Evolutionary conservation across 768 basidiomycete species (phyloP).

Genomic region (Cystobasidium onofrii): DNA sequence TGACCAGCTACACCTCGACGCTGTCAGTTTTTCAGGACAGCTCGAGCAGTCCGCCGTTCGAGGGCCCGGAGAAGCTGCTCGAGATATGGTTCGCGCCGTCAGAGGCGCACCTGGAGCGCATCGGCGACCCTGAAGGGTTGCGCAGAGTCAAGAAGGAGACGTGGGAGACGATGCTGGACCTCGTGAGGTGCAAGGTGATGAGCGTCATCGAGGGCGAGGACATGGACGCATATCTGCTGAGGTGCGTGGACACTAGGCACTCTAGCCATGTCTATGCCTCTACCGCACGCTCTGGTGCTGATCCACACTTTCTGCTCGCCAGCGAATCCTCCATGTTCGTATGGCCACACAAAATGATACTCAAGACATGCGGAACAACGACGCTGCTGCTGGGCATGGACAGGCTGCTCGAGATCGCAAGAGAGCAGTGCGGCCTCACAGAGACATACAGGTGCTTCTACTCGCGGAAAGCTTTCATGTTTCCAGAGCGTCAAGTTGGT

Average conservation of each 20-base stretch:
- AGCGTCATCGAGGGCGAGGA: slow-evolving; percentile 80
- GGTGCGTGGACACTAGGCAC: too few species aligned
- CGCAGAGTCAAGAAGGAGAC: slow-evolving; percentile 62
- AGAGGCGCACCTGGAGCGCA: slow-evolving; percentile 48
- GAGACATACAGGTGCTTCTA: slow-evolving; percentile 75
- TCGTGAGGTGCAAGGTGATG: slow-evolving; percentile 92
- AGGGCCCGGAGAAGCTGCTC: slow-evolving; percentile 51
- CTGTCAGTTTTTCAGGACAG: slow-evolving; percentile 16
- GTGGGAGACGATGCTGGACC: slow-evolving; percentile 96
- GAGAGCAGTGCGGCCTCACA: slow-evolving; percentile 47
- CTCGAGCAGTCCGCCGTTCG: slow-evolving; percentile 15
- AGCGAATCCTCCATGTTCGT: slow-evolving; percentile 98
- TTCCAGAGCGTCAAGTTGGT: slow-evolving; percentile 86
- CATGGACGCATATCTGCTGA: slow-evolving; percentile 88
- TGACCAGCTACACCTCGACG: background rate
- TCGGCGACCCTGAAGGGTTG: slow-evolving; percentile 57
- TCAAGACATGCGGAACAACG: slow-evolving; percentile 98
- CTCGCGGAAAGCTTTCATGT: slow-evolving; percentile 98
- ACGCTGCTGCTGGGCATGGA: slow-evolving; percentile 92
- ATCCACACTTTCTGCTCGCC: slow-evolving; percentile 12
- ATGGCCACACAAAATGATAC: slow-evolving; percentile 85
- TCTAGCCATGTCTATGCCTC: too few species aligned
- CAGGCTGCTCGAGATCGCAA: slow-evolving; percentile 85
- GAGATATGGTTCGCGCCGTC: slow-evolving; percentile 96
- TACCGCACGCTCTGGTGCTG: background rate